Conservation (phyloP, 2,329 filamentous ascomycete genomes). For the Scortechinia acanthostroma region DNA sequence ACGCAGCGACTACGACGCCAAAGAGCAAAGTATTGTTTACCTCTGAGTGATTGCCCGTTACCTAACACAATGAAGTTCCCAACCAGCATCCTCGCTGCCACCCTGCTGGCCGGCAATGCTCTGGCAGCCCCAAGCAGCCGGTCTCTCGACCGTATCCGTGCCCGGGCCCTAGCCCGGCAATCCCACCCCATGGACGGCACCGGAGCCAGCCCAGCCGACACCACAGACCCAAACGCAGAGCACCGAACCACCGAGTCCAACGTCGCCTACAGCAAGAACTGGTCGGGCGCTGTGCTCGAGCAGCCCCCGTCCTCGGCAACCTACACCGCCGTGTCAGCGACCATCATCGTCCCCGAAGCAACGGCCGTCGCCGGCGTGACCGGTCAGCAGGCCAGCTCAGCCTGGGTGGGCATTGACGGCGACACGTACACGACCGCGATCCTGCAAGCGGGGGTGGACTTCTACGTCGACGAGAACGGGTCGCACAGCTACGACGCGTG, state of each 20-base stretch:
- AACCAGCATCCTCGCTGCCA: neutral
- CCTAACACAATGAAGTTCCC: neutral
- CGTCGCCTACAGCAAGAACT: slow-evolving; percentile 14
- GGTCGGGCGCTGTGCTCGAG: slow-evolving; percentile 26
- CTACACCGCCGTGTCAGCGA: slow-evolving; percentile 23
- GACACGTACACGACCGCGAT: slow-evolving; percentile 28
- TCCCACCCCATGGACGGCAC: neutral
- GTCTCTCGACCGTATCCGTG: neutral
- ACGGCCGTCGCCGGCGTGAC: slow-evolving; percentile 11
- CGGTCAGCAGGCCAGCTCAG: slow-evolving; percentile 22
- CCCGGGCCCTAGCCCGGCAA: neutral
- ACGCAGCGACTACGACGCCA: no score
- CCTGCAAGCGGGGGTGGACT: slow-evolving; percentile 32
- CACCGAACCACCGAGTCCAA: neutral
- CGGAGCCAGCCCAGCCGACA: no score
- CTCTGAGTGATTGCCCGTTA: no score
- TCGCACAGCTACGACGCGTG: slow-evolving; percentile 26
- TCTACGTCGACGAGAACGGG: slow-evolving; percentile 19
- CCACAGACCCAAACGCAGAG: no score
- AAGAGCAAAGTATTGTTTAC: no score
- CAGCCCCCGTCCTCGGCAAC: slow-evolving; percentile 12
- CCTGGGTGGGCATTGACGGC: slow-evolving; percentile 40
- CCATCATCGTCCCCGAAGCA: slow-evolving; percentile 22
- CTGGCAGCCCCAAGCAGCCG: neutral
- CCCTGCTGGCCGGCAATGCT: neutral